Percentiles rank a stretch among this genome's conserved stretches.
These are phyloP conservation scores for Apiosordaria backusii DNA, from an alignment of 495 filamentous ascomycete species.

Conservation along the genomic window DNA sequence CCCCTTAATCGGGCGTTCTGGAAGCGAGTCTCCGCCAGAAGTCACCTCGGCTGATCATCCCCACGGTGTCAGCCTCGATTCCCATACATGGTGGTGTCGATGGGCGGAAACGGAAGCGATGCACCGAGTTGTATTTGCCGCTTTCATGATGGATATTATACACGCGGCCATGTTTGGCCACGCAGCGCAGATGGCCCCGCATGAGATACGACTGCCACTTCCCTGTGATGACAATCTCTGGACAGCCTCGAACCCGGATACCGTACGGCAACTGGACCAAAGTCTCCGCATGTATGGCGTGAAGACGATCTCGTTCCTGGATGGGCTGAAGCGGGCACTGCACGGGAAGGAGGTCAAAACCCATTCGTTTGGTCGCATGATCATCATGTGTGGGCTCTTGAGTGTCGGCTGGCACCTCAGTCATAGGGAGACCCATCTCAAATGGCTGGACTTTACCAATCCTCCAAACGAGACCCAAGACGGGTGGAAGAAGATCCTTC, in stretches of 20 bases:
- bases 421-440: constrained; percentile 89
- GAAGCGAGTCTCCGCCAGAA: constrained; percentile 80
- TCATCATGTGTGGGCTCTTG: constrained; percentile 90
- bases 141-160: constrained; percentile 90
- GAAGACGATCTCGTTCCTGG: constrained; percentile 80
- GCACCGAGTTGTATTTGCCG: constrained; percentile 85
- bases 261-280: constrained; percentile 78
- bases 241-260: constrained; percentile 82
- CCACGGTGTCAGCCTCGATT: constrained; percentile 52
- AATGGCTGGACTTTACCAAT: constrained; percentile 64
- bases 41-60: constrained; percentile 50
- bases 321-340: constrained; percentile 83
- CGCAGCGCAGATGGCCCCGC: constrained; percentile 90
- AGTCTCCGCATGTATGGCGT: constrained; percentile 80
- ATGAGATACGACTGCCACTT: constrained; percentile 89
- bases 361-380: constrained; percentile 88
- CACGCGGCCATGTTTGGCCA: constrained; percentile 98
- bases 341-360: constrained; percentile 85
- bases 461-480: constrained; percentile 77
- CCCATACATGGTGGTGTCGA: constrained; percentile 87
- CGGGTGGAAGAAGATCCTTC: constrained; percentile 80
- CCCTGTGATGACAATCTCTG: constrained; percentile 94
- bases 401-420: constrained; percentile 96
- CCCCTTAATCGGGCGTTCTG: constrained; percentile 85
- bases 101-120: constrained; percentile 96